Conservation (phyloP, 495 filamentous ascomycete species). For the Rhizodiscina lignyota region DNA sequence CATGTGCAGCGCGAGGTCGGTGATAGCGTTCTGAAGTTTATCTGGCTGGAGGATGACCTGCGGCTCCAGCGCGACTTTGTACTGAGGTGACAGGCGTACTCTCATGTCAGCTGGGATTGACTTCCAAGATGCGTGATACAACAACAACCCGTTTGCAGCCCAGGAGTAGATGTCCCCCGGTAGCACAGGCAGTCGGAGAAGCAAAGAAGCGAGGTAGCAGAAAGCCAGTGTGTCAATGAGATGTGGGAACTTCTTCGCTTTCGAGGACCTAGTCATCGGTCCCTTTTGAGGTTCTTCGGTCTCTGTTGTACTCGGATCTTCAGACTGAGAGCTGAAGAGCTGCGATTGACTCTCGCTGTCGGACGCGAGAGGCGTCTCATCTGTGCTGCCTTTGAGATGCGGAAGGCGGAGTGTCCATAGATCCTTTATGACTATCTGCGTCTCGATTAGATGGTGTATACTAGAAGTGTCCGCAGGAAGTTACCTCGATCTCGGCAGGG, state of each 20-base stretch:
- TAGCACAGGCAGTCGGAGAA: conserved; percentile 47
- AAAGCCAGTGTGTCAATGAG: conserved; percentile 46
- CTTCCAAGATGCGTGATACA: conserved; percentile 14
- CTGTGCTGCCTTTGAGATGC: conserved; percentile 23
- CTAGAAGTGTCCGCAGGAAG: conserved; percentile 1
- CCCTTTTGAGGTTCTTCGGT: no score
- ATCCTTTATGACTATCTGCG: conserved; percentile 38
- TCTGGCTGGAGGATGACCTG: conserved; percentile 30
- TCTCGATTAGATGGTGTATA: not conserved
- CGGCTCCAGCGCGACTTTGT: conserved; percentile 1
- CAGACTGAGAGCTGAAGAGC: conserved; percentile 37
- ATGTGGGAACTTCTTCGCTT: no score
- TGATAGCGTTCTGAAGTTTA: conserved; percentile 44
- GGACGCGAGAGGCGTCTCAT: conserved; percentile 8
- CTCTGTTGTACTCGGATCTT: conserved; percentile 17
- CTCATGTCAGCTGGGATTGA: conserved; percentile 15
- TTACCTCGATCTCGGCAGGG: conserved; percentile 47
- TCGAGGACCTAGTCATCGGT: no score
- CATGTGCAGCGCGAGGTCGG: conserved; percentile 40
- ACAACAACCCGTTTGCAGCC: conserved; percentile 16
- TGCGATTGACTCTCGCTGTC: conserved; percentile 15
- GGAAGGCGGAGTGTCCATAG: conserved; percentile 54
- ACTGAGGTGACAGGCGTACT: conserved; percentile 3
- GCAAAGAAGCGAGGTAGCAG: conserved; percentile 47
- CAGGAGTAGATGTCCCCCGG: conserved; percentile 41